Evolutionary conservation across 495 filamentous ascomycete genomes (phyloP).

Genomic region (Letharia lupina): DNA sequence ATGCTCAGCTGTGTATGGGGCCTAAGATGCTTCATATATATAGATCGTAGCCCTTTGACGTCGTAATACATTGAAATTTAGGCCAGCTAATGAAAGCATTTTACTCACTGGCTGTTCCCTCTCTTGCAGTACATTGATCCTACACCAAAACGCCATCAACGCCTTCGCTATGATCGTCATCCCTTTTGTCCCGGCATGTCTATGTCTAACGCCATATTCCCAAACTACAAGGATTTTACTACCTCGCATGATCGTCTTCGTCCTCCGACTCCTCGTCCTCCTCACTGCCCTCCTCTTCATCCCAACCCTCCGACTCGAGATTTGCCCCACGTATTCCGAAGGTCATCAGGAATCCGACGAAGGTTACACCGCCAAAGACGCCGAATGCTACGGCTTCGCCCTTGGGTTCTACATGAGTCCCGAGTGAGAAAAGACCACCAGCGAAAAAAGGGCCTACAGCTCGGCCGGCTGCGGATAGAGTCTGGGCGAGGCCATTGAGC

Average conservation of each 20-base stretch:
- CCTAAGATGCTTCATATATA: not conserved
- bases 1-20: slow-evolving; percentile 7
- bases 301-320: slow-evolving; percentile 55
- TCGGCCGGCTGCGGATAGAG: slow-evolving; percentile 81
- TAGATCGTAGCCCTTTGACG: not conserved
- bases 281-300: slow-evolving; percentile 47
- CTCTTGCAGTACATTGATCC: not conserved
- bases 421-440: slow-evolving; percentile 71
- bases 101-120: slow-evolving; percentile 6
- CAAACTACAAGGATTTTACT: slow-evolving; percentile 1
- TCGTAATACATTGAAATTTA: not conserved
- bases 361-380: slow-evolving; percentile 68
- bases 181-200: not conserved
- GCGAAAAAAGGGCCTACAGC: slow-evolving; percentile 83
- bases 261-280: slow-evolving; percentile 43
- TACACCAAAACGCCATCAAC: slow-evolving; percentile 17
- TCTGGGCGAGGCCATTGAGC: slow-evolving; percentile 89
- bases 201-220: not conserved
- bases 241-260: slow-evolving; percentile 32
- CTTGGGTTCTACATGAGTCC: slow-evolving; percentile 58
- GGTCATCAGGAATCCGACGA: slow-evolving; percentile 67
- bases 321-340: slow-evolving; percentile 56
- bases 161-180: slow-evolving; percentile 17
- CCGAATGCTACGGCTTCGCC: slow-evolving; percentile 83
- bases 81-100: not conserved